Conservation (phyloP, 2,329 filamentous ascomycete species). For the Alternaria ventricosa region DNA sequence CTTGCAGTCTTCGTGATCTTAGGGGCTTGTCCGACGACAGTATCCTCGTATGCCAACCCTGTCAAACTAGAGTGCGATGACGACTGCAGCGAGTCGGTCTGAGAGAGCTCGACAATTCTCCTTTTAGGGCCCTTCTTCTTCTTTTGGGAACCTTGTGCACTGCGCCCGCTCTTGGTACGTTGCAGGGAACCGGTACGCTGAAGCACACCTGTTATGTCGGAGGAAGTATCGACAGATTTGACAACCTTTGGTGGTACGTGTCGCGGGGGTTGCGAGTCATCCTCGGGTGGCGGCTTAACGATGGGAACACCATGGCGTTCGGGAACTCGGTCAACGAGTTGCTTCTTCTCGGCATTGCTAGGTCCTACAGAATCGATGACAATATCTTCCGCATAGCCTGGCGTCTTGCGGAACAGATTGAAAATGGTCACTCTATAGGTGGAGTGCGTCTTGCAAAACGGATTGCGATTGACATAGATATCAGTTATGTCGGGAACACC, state of each 20-base stretch:
- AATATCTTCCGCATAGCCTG: slow-evolving; percentile 89
- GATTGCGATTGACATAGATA: slow-evolving; percentile 91
- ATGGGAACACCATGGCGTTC: slow-evolving; percentile 79
- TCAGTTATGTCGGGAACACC: slow-evolving; percentile 90
- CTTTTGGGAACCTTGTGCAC: slow-evolving; percentile 56
- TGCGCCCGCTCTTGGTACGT: slow-evolving; percentile 45
- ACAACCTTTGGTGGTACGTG: slow-evolving; percentile 63
- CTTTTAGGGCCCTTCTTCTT: slow-evolving; percentile 66
- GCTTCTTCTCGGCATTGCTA: slow-evolving; percentile 83
- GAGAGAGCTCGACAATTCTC: slow-evolving; percentile 64
- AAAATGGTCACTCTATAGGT: slow-evolving; percentile 90
- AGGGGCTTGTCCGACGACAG: slow-evolving; percentile 25
- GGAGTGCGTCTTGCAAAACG: slow-evolving; percentile 85
- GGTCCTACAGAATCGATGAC: slow-evolving; percentile 85
- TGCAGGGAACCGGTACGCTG: slow-evolving; percentile 39
- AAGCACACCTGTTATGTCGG: slow-evolving; percentile 23
- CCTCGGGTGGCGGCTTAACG: slow-evolving; percentile 71
- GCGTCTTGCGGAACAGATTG: slow-evolving; percentile 90
- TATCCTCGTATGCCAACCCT: slow-evolving; percentile 37
- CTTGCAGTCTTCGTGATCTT: slow-evolving; percentile 20
- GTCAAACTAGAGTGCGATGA: slow-evolving; percentile 34
- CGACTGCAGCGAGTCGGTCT: slow-evolving; percentile 50
- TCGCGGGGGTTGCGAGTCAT: slow-evolving; percentile 65
- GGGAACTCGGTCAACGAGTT: slow-evolving; percentile 80
- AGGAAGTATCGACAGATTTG: slow-evolving; percentile 31